These are phyloP conservation scores for Geotrichum bryndzae DNA, from an alignment of 1,139 yeast species.

Conservation along the genomic window DNA sequence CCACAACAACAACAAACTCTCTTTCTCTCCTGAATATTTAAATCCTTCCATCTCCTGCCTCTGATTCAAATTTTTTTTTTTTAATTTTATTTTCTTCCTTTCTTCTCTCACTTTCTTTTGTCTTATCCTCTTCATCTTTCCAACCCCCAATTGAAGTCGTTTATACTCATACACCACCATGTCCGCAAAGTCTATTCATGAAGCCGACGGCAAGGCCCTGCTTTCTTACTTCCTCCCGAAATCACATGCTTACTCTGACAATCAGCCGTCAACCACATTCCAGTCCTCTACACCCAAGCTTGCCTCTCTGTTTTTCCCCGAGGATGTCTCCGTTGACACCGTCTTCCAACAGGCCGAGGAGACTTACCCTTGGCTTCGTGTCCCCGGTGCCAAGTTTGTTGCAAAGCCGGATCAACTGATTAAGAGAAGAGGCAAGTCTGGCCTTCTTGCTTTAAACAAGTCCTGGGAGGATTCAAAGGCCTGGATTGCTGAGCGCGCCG, in stretches of 20 bases:
- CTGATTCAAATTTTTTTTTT: not conserved
- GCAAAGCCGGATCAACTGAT: constrained; percentile 46
- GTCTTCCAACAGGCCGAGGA: constrained; percentile 38
- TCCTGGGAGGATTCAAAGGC: constrained; percentile 41
- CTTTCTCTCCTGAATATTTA: not conserved
- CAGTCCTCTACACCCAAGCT: constrained; percentile 38
- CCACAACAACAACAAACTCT: not conserved
- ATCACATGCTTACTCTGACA: constrained; percentile 36
- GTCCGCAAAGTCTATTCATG: constrained; percentile 44
- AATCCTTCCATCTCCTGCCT: not conserved
- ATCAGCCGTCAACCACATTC: constrained; percentile 36
- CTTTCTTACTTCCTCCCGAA: constrained; percentile 40
- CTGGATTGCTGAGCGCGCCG: constrained; percentile 42
- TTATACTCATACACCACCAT: constrained; percentile 21
- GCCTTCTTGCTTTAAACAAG: constrained; percentile 42
- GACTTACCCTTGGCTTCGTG: constrained; percentile 40
- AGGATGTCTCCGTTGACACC: constrained; percentile 30
- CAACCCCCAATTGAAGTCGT: not conserved
- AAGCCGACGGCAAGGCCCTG: constrained; percentile 45
- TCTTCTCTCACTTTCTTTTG: not conserved
- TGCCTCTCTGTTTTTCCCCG: constrained; percentile 36
- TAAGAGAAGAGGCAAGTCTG: constrained; percentile 45
- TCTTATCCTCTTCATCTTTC: not conserved
- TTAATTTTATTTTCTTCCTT: not conserved
- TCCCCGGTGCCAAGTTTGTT: constrained; percentile 38